Conservation (phyloP, 257 asterid genomes). For the Fraxinus cuspidata region DNA sequence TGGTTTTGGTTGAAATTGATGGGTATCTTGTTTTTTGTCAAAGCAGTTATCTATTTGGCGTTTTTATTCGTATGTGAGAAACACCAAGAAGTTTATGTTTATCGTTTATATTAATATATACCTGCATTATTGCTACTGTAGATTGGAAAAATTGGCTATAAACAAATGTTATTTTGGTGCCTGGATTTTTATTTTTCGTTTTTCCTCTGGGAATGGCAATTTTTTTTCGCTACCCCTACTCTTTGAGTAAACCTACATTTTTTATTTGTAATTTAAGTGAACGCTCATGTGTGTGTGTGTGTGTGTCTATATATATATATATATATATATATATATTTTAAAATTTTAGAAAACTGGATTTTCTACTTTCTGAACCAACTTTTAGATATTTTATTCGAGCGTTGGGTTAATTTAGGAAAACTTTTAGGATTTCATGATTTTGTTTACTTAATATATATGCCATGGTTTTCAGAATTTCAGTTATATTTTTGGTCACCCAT, state of each 20-base stretch:
- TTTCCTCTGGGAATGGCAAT: neutral
- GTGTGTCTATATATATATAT: no score
- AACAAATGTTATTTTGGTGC: conserved; percentile 2
- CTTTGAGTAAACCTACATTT: conserved; percentile 10
- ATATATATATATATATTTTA: no score
- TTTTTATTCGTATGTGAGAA: neutral
- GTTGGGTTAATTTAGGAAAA: conserved; percentile 17
- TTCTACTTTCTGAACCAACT: conserved; percentile 12
- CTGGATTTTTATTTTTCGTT: neutral
- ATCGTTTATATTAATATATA: neutral
- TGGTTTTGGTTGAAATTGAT: conserved; percentile 24
- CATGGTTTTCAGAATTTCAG: neutral
- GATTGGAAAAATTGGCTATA: conserved; percentile 22
- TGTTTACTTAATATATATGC: neutral
- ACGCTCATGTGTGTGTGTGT: no score
- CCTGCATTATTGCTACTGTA: neutral
- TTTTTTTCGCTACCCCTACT: conserved; percentile 1
- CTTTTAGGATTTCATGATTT: neutral
- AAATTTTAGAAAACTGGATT: conserved; percentile 14
- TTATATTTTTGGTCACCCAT: conserved; percentile 4
- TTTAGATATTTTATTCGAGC: conserved; percentile 26
- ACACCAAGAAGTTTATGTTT: neutral
- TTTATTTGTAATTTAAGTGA: neutral
- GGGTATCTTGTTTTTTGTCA: conserved; percentile 2
- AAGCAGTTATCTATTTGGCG: conserved; percentile 11